Evolutionary conservation across 2,329 filamentous ascomycete species (phyloP), one percentile per base, ranked within the genome.

Genomic region (Eurotiales sp.): DNA sequence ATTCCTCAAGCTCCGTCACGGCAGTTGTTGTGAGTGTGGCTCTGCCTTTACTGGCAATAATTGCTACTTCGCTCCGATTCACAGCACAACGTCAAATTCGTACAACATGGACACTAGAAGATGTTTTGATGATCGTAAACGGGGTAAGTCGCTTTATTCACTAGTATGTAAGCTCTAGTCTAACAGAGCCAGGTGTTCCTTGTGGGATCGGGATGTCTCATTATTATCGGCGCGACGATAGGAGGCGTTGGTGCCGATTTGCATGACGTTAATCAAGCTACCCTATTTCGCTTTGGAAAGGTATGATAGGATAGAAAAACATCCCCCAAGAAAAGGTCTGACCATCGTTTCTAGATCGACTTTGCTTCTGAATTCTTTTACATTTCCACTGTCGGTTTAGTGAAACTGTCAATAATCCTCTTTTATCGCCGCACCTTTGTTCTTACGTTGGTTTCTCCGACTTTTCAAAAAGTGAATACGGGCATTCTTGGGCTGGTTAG

Each of bases 361-460:
- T 50, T 50, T 22, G 25, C 30, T 12, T 50, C 46, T n/a, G 46
- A 50, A 34, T 50, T 50, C 22, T 50, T 50, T 27, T 50, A 50
- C 19, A 43, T 50, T 23, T 23, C 27, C n/a, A 50, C 46, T 23
- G 46, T 50, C n/a, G 46, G 46, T 15, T 23, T 50, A 2, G 46
- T 50, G 19, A 50, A 50, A 23, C 14, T 50, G 3, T 40, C 46
- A 10, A 36, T 50, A 5, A 25, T 50, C 14, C 27, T 50, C 27
- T 50, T 30, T 21, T 50, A 50, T 23, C 46, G 46, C 25, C 46
- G 46, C 37, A 41, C 42, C n/a, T 50, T 50, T n/a, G 37, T 42
- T 12, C 40, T 50, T 7, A 41, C 23, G 8, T 29, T 50, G 2
- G 27, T 50, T 21, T 50, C 46, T 12, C 37, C 27, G 1, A 21